Evolutionary conservation across 495 filamentous ascomycete species (phyloP), one percentile per base, ranked within the genome.

Genomic region (Echria macrotheca): DNA sequence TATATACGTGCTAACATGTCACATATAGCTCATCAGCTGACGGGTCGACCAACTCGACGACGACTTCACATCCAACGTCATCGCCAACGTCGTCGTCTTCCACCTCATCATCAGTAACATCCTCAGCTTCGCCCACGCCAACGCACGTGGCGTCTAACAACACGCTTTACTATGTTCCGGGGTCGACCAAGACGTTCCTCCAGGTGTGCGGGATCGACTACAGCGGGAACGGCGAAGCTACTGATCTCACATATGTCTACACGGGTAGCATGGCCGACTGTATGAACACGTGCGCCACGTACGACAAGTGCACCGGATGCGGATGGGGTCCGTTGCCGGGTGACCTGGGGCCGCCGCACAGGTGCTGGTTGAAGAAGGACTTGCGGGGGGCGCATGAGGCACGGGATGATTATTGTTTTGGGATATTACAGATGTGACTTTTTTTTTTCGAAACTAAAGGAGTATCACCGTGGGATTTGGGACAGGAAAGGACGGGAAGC

Each of bases 131-230:
- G 64, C 60, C 44, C 74, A 71, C 38, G 69, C 69, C 0, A 58
- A 52, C n/a, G 55, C 61, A n/a, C n/a, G n/a, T n/a, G n/a, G n/a
- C n/a, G n/a, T n/a, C n/a, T n/a, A 76, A 74, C 47, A 67, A 67
- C 22, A 73, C 71, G 0, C 47, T 65, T 2, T 74, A 71, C 44
- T 35, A 56, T n/a, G 67, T 71, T 5, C 68, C 71, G 1, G 62
- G 64, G 15, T 69, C 69, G 5, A 55, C 63, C 8, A 69, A 69
- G 44, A 59, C 24, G 21, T 76, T 76, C 60, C 44, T 69, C 28
- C 72, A 65, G 21, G 38, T 70, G 22, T 76, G 71, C 48, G 70
- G 68, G 32, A 52, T 74, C 49, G 72, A 76, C 49, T 71, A 70
- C 44, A 60, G 61, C 53, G 56, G 57, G 7, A 46, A 39, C n/a